Percentiles rank a stretch among this genome's conserved stretches.
phyloP scores from a whole-genome alignment of 2,329 filamentous ascomycete genomes.

The Xylariaceae sp. region DNA sequence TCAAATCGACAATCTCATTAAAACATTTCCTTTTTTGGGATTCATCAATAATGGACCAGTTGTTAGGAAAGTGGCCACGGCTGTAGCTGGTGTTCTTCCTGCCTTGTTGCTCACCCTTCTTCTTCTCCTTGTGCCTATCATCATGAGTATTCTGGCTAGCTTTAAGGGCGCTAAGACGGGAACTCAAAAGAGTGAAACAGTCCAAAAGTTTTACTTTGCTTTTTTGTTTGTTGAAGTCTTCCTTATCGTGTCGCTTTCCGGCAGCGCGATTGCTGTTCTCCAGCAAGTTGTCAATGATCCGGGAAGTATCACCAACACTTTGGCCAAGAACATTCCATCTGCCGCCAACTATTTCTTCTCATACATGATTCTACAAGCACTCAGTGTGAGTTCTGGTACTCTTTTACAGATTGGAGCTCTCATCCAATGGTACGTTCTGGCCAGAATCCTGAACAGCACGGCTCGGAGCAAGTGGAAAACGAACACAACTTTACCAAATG shows the following conservation, averaged over 20 bases:
- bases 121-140: conserved; percentile 74
- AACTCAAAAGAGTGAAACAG: conserved; percentile 71
- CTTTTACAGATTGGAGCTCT: conserved; percentile 79
- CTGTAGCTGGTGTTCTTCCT: conserved; percentile 81
- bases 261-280: conserved; percentile 62
- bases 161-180: conserved; percentile 81
- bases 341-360: conserved; percentile 97
- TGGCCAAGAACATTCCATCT: conserved; percentile 77
- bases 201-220: conserved; percentile 87
- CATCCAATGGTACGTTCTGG: conserved; percentile 75
- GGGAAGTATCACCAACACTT: conserved; percentile 60
- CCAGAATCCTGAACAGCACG: conserved; percentile 79
- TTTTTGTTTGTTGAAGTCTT: conserved; percentile 96
- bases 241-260: conserved; percentile 82
- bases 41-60: conserved; percentile 61
- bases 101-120: conserved; percentile 72
- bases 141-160: conserved; percentile 68
- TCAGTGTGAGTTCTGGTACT: conserved; percentile 86
- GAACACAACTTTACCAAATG: conserved; percentile 71
- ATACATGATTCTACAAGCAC: conserved; percentile 92
- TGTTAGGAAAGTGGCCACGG: conserved; percentile 58
- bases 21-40: conserved; percentile 61
- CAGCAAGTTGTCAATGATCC: conserved; percentile 56
- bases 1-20: conserved; percentile 68
- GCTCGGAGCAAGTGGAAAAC: conserved; percentile 77